Base-by-base conservation (phyloP, 441 rosid species). In the Sinapis alba region DNA sequence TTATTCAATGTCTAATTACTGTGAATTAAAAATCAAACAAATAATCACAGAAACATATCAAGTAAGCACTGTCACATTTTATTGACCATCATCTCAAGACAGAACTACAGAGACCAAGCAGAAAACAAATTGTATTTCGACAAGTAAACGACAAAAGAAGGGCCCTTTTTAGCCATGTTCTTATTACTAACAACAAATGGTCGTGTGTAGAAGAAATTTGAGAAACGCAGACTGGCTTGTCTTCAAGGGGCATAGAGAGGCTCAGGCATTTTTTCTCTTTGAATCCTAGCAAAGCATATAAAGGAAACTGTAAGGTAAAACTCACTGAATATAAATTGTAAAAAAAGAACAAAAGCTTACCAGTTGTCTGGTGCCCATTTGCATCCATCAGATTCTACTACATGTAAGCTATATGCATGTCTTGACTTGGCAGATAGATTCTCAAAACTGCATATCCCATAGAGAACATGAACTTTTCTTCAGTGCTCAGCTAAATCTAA, bases 391-490 rank as follows among this genome's bases (percentile, higher is more conserved):
- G 99, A 87, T 76, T 96, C 97, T 50, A 96, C 94, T 28, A 84
- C 93, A 75, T 96, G 98, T 86, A 85, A 77, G 87, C 98, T 96
- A 83, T 93, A 91, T 20, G 98, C 97, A 86, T 93, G 99, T 82
- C 99, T 90, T 68, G 98, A 95, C 75, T 91, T 89, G 24, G 86
- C 38, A 63, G 99, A 95, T 67, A 78, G 88, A 76, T 96, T 96
- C 86, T 91, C 97, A 50, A 90, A 91, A 82, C 99, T 93, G 81
- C 41, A 78, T n/a, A n/a, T 60, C 62, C 45, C 72, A 65, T 9
- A 41, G 2, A 75, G 32, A 54, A 19, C 30, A 63, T 15, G 10
- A 7, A 0, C 23, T 45, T 1, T 18, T 50, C 26, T 13, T 24
- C 30, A 60, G 26, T 32, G 24, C 67, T 18, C 59, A 23, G 30